Conservation (phyloP, 371 early-diverging fungal species). For the Mortierella sp. region DNA sequence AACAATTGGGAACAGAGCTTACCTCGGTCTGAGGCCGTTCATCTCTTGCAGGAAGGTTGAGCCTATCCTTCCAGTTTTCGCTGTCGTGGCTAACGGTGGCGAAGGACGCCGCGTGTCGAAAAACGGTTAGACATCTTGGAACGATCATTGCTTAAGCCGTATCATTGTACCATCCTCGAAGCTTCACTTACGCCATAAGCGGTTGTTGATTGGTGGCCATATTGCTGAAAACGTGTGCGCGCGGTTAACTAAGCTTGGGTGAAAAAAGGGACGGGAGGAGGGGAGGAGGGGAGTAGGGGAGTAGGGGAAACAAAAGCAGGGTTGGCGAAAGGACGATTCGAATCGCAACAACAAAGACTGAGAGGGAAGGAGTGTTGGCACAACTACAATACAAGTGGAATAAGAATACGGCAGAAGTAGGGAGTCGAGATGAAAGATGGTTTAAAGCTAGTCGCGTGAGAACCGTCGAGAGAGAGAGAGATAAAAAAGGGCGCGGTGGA, state of each 20-base stretch:
- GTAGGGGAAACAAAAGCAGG: neutral
- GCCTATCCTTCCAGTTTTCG: conserved; percentile 80
- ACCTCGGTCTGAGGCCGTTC: conserved; percentile 90
- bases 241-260: neutral
- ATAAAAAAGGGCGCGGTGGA: neutral
- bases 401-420: neutral
- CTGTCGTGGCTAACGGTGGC: conserved; percentile 62
- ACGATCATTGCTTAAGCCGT: neutral
- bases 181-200: conserved; percentile 36
- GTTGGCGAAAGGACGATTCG: neutral
- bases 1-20: conserved; percentile 3
- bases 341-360: neutral
- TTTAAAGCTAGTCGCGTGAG: conserved; percentile 5
- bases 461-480: conserved; percentile 11
- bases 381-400: too few relatives aligned
- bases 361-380: neutral
- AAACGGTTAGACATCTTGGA: neutral
- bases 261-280: neutral
- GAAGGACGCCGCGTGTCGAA: neutral
- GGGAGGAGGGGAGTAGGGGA: neutral
- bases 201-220: conserved; percentile 41
- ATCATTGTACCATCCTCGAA: neutral
- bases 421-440: conserved; percentile 1
- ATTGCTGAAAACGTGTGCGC: neutral
- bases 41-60: conserved; percentile 84